Evolutionary conservation across 495 filamentous ascomycete species (phyloP).

Genomic region (Monascus purpureus): DNA sequence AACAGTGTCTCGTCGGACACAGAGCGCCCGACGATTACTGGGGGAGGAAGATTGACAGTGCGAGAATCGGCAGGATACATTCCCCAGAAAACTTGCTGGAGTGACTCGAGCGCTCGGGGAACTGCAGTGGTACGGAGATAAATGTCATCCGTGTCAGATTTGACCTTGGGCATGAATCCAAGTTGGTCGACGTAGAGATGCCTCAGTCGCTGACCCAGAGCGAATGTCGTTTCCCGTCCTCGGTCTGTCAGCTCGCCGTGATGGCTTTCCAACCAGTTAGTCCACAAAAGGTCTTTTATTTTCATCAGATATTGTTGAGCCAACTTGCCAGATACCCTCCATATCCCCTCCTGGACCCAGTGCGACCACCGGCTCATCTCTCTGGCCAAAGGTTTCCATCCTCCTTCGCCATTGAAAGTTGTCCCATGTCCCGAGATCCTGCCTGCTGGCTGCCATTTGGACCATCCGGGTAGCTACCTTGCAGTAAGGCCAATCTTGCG

Average conservation of each 20-base stretch:
- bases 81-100: conserved; percentile 81
- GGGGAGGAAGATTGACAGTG: conserved; percentile 47
- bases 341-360: conserved; percentile 50
- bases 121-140: conserved; percentile 81
- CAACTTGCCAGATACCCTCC: conserved; percentile 58
- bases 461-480: conserved; percentile 55
- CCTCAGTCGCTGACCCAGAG: conserved; percentile 64
- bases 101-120: conserved; percentile 69
- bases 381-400: conserved; percentile 62
- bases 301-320: neutral
- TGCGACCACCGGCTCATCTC: conserved; percentile 57
- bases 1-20: conserved; percentile 79
- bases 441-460: conserved; percentile 48
- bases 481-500: conserved; percentile 83
- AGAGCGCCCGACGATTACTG: conserved; percentile 60
- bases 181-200: conserved; percentile 82
- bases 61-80: conserved; percentile 69
- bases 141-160: conserved; percentile 51
- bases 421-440: conserved; percentile 46
- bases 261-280: conserved; percentile 31
- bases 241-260: conserved; percentile 80
- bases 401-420: conserved; percentile 64
- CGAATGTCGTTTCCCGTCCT: conserved; percentile 71
- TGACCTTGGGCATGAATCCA: conserved; percentile 60
- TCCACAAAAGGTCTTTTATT: neutral